These are phyloP conservation scores for Fraxinus floribunda DNA, from an alignment of 305 asterid species.

Conservation along the genomic window DNA sequence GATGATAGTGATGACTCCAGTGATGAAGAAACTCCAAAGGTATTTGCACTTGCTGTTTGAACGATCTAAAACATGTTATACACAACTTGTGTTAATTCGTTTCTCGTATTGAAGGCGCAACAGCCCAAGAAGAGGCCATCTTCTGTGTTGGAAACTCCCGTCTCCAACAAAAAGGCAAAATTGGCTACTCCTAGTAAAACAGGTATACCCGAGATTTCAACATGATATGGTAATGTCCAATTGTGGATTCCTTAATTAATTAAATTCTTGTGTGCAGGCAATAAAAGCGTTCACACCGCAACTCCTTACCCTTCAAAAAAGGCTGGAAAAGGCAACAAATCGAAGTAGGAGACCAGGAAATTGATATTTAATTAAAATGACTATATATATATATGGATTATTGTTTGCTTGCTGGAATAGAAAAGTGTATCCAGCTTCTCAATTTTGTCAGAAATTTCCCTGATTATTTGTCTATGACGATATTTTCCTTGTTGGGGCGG, in stretches of 20 bases:
- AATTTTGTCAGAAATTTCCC: background rate
- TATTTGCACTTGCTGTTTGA: background rate
- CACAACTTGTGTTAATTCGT: background rate
- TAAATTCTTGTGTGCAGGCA: slow-evolving; percentile 22
- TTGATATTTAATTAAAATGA: background rate
- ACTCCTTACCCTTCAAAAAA: slow-evolving; percentile 29
- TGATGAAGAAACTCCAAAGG: slow-evolving; percentile 43
- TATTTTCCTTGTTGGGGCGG: background rate
- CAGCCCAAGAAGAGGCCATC: slow-evolving; percentile 50
- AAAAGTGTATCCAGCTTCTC: background rate
- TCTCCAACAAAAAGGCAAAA: slow-evolving; percentile 51
- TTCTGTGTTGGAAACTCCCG: slow-evolving; percentile 28
- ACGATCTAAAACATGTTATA: background rate
- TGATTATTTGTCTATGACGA: background rate
- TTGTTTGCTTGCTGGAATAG: background rate
- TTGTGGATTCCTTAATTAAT: background rate
- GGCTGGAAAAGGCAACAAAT: slow-evolving; percentile 29
- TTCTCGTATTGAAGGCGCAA: background rate
- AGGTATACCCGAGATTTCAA: slow-evolving; percentile 24
- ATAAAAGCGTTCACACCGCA: slow-evolving; percentile 25
- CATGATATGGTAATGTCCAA: background rate
- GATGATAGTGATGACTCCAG: slow-evolving; percentile 28
- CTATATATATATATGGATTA: background rate
- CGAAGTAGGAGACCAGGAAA: slow-evolving; percentile 11
- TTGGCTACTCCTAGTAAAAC: slow-evolving; percentile 40